phyloP scores from a whole-genome alignment of 1,284 basidiomycete species.

The Heterobasidion irregulare region DNA sequence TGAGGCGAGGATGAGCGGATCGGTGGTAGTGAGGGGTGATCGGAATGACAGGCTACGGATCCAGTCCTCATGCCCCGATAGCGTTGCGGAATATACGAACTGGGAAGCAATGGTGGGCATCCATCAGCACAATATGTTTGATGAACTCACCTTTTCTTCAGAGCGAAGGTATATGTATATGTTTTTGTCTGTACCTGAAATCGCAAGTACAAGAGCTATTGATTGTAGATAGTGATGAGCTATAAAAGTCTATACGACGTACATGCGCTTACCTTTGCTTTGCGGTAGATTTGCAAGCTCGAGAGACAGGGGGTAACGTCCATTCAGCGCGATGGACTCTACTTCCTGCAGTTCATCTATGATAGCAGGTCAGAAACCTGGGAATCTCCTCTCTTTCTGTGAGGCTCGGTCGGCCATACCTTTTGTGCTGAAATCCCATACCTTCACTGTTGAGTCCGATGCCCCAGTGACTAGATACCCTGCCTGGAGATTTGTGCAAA shows the following conservation, averaged over 20 bases:
- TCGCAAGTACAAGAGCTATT: constrained; percentile 64
- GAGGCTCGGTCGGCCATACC: constrained; percentile 18
- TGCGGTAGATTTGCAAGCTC: constrained; percentile 57
- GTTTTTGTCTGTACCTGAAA: constrained; percentile 69
- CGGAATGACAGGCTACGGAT: constrained; percentile 73
- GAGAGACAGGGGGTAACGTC: constrained; percentile 70
- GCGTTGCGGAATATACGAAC: constrained; percentile 51
- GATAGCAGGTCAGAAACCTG: background rate
- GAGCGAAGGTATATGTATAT: constrained; percentile 72
- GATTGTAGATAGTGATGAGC: background rate
- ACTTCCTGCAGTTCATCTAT: constrained; percentile 36
- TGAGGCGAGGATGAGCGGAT: constrained; percentile 65
- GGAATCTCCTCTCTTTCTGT: background rate
- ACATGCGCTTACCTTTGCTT: constrained; percentile 42
- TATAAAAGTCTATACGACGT: background rate
- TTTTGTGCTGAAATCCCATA: constrained; percentile 48
- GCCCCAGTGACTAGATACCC: constrained; percentile 63
- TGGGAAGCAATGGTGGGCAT: constrained; percentile 16
- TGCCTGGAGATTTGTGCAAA: constrained; percentile 34
- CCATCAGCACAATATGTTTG: background rate
- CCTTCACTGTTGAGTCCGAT: constrained; percentile 69
- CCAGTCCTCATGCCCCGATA: constrained; percentile 95
- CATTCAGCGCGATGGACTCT: constrained; percentile 60
- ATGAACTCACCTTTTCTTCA: constrained; percentile 36
- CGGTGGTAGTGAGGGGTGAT: constrained; percentile 18